These are phyloP conservation scores for Rutstroemia sp. DNA, from an alignment of 2,329 filamentous ascomycete species.

Conservation along the genomic window DNA sequence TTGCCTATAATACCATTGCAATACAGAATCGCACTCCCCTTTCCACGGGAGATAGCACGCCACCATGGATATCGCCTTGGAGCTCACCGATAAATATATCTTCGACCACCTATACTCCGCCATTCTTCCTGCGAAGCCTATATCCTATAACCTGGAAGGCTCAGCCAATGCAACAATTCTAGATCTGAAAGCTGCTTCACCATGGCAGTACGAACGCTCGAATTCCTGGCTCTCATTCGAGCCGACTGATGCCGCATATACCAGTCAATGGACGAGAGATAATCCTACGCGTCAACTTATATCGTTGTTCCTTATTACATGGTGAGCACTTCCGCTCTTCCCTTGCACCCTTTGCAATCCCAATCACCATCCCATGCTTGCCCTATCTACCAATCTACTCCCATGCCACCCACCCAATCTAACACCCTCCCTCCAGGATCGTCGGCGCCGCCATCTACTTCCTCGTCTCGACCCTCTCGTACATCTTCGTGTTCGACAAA, in stretches of 20 bases:
- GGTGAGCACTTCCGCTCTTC: conserved; percentile 45
- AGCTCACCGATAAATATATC: conserved; percentile 73
- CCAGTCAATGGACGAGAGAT: conserved; percentile 71
- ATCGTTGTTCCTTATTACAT: conserved; percentile 77
- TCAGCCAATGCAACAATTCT: conserved; percentile 47
- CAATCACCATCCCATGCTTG: neutral
- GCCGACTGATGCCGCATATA: conserved; percentile 70
- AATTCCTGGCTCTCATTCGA: conserved; percentile 61
- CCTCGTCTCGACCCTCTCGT: conserved; percentile 73
- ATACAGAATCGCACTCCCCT: too few relatives aligned
- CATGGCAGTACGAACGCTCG: conserved; percentile 66
- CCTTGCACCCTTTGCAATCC: neutral
- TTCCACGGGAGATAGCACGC: neutral
- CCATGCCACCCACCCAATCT: neutral
- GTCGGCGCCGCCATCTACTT: conserved; percentile 85
- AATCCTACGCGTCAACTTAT: conserved; percentile 67
- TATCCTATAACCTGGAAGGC: conserved; percentile 45
- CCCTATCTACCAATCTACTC: too few relatives aligned
- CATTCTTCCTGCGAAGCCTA: conserved; percentile 53
- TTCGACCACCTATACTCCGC: conserved; percentile 74
- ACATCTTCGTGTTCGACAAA: conserved; percentile 87
- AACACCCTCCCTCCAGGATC: conserved; percentile 47
- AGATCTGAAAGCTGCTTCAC: conserved; percentile 44
- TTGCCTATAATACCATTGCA: neutral
- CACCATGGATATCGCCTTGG: conserved; percentile 87